A percentile compares a stretch with the other conserved stretches of the same genome.
Conservation (phyloP, 352 stramenopile species). For the Phytophthora multivora region DNA sequence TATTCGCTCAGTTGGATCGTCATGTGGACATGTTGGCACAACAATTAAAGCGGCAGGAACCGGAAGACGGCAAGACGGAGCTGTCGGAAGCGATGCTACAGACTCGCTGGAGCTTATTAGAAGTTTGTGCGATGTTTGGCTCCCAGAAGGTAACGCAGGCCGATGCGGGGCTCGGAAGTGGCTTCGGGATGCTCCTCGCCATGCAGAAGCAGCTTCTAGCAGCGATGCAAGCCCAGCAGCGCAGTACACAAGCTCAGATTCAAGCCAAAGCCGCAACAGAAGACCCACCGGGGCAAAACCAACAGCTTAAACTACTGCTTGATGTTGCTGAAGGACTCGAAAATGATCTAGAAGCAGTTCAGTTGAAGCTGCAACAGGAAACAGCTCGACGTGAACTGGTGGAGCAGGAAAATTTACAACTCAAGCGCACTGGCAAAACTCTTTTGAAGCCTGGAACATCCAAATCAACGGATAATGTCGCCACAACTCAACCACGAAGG, state of each 20-base stretch:
- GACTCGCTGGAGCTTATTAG: conserved; percentile 57
- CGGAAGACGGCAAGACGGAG: conserved; percentile 11
- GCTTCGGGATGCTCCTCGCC: conserved; percentile 41
- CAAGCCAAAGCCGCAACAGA: conserved; percentile 1
- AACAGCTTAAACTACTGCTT: conserved; percentile 62
- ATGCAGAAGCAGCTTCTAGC: conserved; percentile 62
- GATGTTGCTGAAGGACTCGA: conserved; percentile 71
- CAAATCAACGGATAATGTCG: conserved; percentile 9
- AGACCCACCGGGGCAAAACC: conserved; percentile 24
- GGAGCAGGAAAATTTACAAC: conserved; percentile 49
- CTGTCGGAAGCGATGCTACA: conserved; percentile 40
- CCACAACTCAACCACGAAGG: conserved; percentile 7
- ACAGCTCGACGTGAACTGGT: conserved; percentile 49
- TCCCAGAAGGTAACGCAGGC: conserved; percentile 40
- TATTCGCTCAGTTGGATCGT: conserved; percentile 61
- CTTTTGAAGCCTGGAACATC: conserved; percentile 2
- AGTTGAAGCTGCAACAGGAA: conserved; percentile 51
- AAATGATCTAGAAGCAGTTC: conserved; percentile 54
- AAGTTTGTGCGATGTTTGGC: conserved; percentile 56
- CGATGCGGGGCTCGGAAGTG: conserved; percentile 39
- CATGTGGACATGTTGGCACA: conserved; percentile 54
- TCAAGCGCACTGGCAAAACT: conserved; percentile 32
- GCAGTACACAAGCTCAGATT: conserved; percentile 12
- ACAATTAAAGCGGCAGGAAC: conserved; percentile 50
- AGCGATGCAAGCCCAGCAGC: conserved; percentile 38